Percentiles rank a stretch among this genome's conserved stretches.
Evolutionary conservation across 2,329 filamentous ascomycete genomes (phyloP).

Genomic region (Penicillium sp.): DNA sequence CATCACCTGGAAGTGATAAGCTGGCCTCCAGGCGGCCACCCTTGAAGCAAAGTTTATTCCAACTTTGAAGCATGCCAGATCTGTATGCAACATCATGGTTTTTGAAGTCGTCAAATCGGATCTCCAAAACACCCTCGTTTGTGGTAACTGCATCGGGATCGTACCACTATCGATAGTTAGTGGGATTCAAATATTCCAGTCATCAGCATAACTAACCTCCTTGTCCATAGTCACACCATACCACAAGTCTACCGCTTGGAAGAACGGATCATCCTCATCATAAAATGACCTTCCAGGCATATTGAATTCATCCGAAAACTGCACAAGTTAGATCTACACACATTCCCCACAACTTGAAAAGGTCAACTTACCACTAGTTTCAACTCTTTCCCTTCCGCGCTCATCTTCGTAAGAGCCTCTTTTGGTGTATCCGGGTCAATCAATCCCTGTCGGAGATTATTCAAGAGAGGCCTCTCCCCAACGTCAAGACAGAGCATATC

Average conservation of each 20-base stretch:
- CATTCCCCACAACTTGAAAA: background rate
- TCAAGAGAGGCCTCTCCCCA: slow-evolving; percentile 53
- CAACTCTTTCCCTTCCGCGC: slow-evolving; percentile 61
- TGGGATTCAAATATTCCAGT: background rate
- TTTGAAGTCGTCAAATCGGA: slow-evolving; percentile 65
- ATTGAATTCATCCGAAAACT: slow-evolving; percentile 74
- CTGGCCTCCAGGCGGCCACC: slow-evolving; percentile 69
- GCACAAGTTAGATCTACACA: slow-evolving; percentile 1
- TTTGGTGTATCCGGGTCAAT: slow-evolving; percentile 69
- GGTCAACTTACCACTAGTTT: slow-evolving; percentile 57
- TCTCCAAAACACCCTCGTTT: slow-evolving; percentile 61
- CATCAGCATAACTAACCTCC: slow-evolving; percentile 49
- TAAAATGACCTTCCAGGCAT: slow-evolving; percentile 68
- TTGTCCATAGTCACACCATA: slow-evolving; percentile 71
- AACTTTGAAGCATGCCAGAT: slow-evolving; percentile 73
- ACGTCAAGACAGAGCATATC: slow-evolving; percentile 53
- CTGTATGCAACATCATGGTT: slow-evolving; percentile 68
- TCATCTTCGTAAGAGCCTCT: slow-evolving; percentile 56
- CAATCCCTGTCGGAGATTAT: slow-evolving; percentile 61
- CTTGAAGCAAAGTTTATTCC: slow-evolving; percentile 74
- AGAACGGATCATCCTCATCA: slow-evolving; percentile 68
- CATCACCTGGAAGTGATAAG: slow-evolving; percentile 67
- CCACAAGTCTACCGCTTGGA: slow-evolving; percentile 68
- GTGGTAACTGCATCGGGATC: slow-evolving; percentile 68
- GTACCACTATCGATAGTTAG: slow-evolving; percentile 58